Evolutionary conservation across 2,329 filamentous ascomycete species (phyloP), one percentile per base, ranked within the genome.

Genomic region (Fusarium aywerte): DNA sequence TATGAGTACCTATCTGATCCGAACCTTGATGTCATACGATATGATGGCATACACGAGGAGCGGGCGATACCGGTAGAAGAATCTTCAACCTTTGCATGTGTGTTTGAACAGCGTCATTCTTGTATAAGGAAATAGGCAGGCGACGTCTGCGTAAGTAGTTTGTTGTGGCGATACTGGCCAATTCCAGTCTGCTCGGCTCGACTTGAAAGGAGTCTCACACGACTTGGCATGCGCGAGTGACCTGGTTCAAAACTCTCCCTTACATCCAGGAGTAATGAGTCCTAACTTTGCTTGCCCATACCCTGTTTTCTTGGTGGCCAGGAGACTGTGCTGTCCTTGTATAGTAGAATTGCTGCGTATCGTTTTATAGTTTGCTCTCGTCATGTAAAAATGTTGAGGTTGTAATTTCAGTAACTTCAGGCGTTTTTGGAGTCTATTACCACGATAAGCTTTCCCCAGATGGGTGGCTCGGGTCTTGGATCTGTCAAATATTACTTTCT

Each of bases 191-290:
- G 15, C 29, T 29, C 29, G 29, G 36, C 20, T 38, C 21, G 29
- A 52, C 56, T 51, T 42, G n/a, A 20, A 49, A 45, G 23, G n/a
- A 31, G 23, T 21, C 12, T 36, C 35, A 36, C 32, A 49, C 45
- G 21, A 18, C 15, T 27, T 12, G 21, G 20, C 12, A 15, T 18
- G 20, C 36, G 21, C 8, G 18, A 39, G 9, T 7, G 16, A 11
- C 13, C 21, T 23, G 15, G 58, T 36, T 38, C 32, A 53, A 35
- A 39, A 32, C 15, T 47, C 23, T 51, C 65, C 61, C 61, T 66
- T 69, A 33, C 65, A 25, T 68, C 7, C 21, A 49, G 12, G 20
- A 39, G 36, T 15, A 15, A 39, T 39, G 36, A 21, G 18, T 39
- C 20, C 13, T 21, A 21, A 13, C 32, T 27, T n/a, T n/a, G n/a